A percentile compares a stretch with the other conserved stretches of the same genome.
These are phyloP conservation scores for Hypholoma fasciculare DNA, from an alignment of 768 basidiomycete species.

Conservation along the genomic window DNA sequence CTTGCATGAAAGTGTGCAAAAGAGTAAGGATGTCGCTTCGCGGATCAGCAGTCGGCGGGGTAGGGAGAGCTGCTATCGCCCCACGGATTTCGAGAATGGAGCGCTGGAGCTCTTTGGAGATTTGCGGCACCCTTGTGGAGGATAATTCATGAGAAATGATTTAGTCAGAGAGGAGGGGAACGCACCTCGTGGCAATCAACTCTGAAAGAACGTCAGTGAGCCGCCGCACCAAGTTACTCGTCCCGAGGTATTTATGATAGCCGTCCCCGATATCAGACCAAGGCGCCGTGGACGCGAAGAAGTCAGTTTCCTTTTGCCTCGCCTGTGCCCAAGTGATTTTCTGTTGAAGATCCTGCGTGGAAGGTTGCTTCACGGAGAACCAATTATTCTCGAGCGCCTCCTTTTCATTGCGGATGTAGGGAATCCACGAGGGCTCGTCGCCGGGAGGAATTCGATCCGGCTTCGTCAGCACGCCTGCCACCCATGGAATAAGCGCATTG, in stretches of 20 bases:
- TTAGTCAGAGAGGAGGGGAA: constrained; percentile 25
- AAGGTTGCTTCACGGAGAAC: constrained; percentile 60
- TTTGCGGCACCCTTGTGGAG: constrained; percentile 54
- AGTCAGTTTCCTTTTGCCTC: constrained; percentile 53
- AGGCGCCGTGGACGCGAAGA: constrained; percentile 50
- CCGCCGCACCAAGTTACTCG: constrained; percentile 52
- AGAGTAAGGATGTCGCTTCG: constrained; percentile 52
- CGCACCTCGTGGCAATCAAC: constrained; percentile 58
- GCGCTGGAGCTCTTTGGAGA: constrained; percentile 56
- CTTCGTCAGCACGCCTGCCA: constrained; percentile 72
- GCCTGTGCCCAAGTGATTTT: constrained; percentile 65
- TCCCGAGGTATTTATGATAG: constrained; percentile 56
- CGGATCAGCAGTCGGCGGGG: constrained; percentile 54
- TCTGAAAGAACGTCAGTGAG: constrained; percentile 63
- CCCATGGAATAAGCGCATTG: neutral
- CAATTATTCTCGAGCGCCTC: constrained; percentile 54
- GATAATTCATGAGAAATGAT: constrained; percentile 16
- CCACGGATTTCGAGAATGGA: constrained; percentile 41
- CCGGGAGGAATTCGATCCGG: constrained; percentile 38
- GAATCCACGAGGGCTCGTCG: constrained; percentile 57
- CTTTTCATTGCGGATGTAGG: constrained; percentile 53
- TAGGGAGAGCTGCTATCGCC: constrained; percentile 37
- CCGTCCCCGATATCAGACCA: constrained; percentile 55
- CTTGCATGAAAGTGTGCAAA: constrained; percentile 45
- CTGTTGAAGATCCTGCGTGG: constrained; percentile 47